Evolutionary conservation across 306 rosid species (phyloP).

Genomic region (Betula pendula): DNA sequence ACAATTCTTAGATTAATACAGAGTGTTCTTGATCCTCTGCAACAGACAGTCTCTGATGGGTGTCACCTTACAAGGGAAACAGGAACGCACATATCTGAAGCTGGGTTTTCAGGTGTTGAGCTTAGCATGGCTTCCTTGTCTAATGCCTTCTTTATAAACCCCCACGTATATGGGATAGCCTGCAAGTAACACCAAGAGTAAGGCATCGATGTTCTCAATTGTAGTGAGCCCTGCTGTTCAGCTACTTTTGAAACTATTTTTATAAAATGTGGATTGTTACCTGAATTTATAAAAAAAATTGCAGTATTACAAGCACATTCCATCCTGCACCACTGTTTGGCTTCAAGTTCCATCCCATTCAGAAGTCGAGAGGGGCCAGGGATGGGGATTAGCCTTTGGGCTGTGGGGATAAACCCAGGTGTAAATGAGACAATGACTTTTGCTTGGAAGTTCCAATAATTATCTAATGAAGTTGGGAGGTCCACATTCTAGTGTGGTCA

Average conservation of each 20-base stretch:
- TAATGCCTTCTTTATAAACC: constrained; percentile 51
- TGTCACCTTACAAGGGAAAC: constrained; percentile 78
- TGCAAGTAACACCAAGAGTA: constrained; percentile 35
- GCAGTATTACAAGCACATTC: too few relatives aligned
- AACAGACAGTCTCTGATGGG: constrained; percentile 67
- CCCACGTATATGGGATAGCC: constrained; percentile 74
- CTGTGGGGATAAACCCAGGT: too few relatives aligned
- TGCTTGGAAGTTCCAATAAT: not conserved
- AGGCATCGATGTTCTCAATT: constrained; percentile 13
- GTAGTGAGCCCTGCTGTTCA: not conserved
- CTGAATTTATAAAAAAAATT: too few relatives aligned
- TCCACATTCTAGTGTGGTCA: not conserved
- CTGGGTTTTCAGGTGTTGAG: constrained; percentile 69
- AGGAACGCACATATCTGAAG: constrained; percentile 48
- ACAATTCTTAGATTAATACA: constrained; percentile 58
- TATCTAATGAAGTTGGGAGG: not conserved
- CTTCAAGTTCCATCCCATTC: too few relatives aligned
- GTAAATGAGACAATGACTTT: too few relatives aligned
- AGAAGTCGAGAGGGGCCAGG: too few relatives aligned
- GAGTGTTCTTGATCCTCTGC: constrained; percentile 68
- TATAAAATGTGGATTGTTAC: too few relatives aligned
- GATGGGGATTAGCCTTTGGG: too few relatives aligned
- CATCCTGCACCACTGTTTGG: too few relatives aligned
- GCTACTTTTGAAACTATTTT: constrained; percentile 13
- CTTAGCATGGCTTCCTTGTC: constrained; percentile 48